These are phyloP conservation scores for Tillandsia leiboldiana DNA, from an alignment of 176 grass and related monocot genomes.

Conservation along the genomic window DNA sequence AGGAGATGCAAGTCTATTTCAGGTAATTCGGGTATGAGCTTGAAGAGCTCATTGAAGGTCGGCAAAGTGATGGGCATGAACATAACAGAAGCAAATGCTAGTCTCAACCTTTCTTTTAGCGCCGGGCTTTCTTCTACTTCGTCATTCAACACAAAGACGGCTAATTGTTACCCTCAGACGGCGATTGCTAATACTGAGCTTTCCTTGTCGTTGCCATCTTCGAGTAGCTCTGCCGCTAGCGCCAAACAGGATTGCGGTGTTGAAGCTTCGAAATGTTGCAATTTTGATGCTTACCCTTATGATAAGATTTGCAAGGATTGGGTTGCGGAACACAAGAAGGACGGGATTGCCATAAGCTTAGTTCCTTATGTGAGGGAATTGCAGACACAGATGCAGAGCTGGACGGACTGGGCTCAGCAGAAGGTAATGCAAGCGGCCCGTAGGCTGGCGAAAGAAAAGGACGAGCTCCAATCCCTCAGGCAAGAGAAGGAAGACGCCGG, in stretches of 20 bases:
- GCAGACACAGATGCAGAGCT: slow-evolving; percentile 60
- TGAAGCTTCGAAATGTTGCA: slow-evolving; percentile 33
- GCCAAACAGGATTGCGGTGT: slow-evolving; percentile 25
- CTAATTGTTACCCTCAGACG: slow-evolving; percentile 19
- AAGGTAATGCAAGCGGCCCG: slow-evolving; percentile 93
- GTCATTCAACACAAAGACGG: slow-evolving; percentile 32
- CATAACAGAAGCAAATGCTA: slow-evolving; percentile 35
- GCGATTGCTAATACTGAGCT: slow-evolving; percentile 54
- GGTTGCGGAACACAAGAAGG: slow-evolving; percentile 71
- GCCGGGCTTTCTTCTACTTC: slow-evolving; percentile 34
- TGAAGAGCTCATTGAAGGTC: slow-evolving; percentile 61
- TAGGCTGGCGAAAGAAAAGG: slow-evolving; percentile 76
- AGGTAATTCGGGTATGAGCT: slow-evolving; percentile 38
- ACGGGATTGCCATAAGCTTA: slow-evolving; percentile 65
- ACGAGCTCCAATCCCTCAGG: slow-evolving; percentile 59
- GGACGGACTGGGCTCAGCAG: slow-evolving; percentile 89
- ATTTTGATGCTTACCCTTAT: slow-evolving; percentile 31
- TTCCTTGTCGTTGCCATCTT: slow-evolving; percentile 52
- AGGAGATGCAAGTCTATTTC: slow-evolving; percentile 54
- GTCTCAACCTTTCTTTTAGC: slow-evolving; percentile 63
- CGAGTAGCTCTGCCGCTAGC: slow-evolving; percentile 23
- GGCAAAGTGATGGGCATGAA: slow-evolving; percentile 42
- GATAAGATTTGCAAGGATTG: slow-evolving; percentile 48
- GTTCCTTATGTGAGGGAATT: slow-evolving; percentile 68
- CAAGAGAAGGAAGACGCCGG: slow-evolving; percentile 63